Conservation (phyloP, 2,329 filamentous ascomycete genomes). For the Sphaerulina musiva region DNA sequence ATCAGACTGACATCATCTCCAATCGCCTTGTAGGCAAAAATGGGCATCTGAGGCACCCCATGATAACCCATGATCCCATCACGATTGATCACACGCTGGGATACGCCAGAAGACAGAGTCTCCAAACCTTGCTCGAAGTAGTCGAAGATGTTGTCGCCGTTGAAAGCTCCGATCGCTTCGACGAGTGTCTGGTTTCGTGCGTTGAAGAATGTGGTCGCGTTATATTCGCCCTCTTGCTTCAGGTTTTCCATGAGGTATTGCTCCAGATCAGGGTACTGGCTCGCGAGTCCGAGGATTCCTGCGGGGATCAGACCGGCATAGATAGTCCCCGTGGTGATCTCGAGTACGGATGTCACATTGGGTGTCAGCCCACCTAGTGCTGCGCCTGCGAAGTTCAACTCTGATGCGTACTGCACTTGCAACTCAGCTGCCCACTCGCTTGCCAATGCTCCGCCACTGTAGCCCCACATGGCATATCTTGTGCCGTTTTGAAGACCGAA, state of each 20-base stretch:
- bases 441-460: constrained; percentile 50
- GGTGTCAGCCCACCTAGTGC: constrained; percentile 47
- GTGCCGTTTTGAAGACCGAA: constrained; percentile 21
- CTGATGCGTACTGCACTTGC: constrained; percentile 48
- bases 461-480: constrained; percentile 44
- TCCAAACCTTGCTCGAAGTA: constrained; percentile 40
- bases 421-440: constrained; percentile 50
- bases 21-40: constrained; percentile 48
- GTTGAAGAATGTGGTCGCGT: constrained; percentile 34
- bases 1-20: constrained; percentile 43
- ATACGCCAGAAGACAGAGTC: constrained; percentile 22
- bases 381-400: constrained; percentile 45
- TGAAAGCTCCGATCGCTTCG: constrained; percentile 28
- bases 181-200: constrained; percentile 24
- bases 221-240: constrained; percentile 29
- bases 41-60: constrained; percentile 42
- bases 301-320: constrained; percentile 32
- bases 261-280: constrained; percentile 32
- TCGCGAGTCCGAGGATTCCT: constrained; percentile 32
- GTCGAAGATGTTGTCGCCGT: constrained; percentile 34
- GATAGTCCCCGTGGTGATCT: constrained; percentile 30
- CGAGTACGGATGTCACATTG: constrained; percentile 37
- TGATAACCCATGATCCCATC: constrained; percentile 36
- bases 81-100: constrained; percentile 27
- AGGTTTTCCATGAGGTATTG: constrained; percentile 28